Evolutionary conservation across 148 eudicot genomes (phyloP).

Genomic region (Heliosperma pusillum): DNA sequence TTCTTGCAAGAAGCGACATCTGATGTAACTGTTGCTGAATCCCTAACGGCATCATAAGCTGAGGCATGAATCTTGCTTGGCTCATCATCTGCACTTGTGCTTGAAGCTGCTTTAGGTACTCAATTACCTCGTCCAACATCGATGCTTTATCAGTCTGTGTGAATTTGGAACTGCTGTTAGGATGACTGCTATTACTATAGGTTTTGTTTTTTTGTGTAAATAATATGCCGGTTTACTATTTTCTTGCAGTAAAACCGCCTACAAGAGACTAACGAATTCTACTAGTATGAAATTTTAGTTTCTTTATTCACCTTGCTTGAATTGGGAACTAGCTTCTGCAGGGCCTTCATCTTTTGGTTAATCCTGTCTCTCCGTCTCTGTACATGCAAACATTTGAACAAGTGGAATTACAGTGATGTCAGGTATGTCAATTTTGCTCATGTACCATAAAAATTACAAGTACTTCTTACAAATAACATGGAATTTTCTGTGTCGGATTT

Average conservation of each 20-base stretch:
- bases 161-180: conserved; percentile 2
- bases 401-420: conserved; percentile 11
- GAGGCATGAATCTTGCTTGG: conserved; percentile 50
- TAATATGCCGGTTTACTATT: no score
- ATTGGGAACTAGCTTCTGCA: conserved; percentile 83
- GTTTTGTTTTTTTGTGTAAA: no score
- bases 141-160: conserved; percentile 90
- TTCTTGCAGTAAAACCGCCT: no score
- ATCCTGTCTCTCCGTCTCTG: conserved; percentile 83
- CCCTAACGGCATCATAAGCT: conserved; percentile 63
- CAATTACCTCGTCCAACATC: conserved; percentile 91
- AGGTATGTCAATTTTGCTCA: conserved; percentile 20
- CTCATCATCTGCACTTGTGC: conserved; percentile 75
- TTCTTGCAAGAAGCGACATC: conserved; percentile 67
- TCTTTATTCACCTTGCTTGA: conserved; percentile 63
- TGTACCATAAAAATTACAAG: neutral
- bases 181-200: no score
- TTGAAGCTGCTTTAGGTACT: conserved; percentile 78
- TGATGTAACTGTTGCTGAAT: conserved; percentile 74
- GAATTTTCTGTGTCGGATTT: neutral
- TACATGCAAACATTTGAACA: conserved; percentile 12
- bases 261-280: no score
- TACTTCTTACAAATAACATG: neutral
- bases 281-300: no score
- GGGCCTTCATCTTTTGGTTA: conserved; percentile 87